Base-by-base conservation (phyloP, 2,329 filamentous ascomycete species). In the Erysiphe pulchra region DNA sequence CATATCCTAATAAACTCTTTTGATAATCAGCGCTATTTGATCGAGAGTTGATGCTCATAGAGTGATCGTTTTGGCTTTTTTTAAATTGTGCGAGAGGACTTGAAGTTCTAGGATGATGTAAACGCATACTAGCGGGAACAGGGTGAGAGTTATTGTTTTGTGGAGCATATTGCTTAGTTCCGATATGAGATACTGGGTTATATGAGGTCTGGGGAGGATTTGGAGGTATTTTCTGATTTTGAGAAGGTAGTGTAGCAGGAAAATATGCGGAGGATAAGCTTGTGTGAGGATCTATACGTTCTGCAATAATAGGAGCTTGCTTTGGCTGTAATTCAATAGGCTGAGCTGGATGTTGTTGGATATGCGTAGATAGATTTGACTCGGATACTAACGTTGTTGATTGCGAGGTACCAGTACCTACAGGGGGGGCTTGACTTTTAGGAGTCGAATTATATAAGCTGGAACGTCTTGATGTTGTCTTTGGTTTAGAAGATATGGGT, bases 11-110 rank as follows among this genome's bases (percentile, higher is more conserved):
- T 33, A 68, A 69, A 51, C 63, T 69, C 46, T 60, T 62, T 44
- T 68, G 67, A 39, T 69, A 63, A 47, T 69, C 64, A n/a, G 61
- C 52, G 34, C 62, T 55, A n/a, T 56, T 49, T 14, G 50, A 50
- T n/a, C 71, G 68, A 34, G 47, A 48, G n/a, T 51, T 46, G 17
- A 14, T n/a, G 47, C 47, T 40, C 52, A 46, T n/a, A 31, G 50
- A 46, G 16, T 54, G 47, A 18, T 39, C 46, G 28, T 58, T 54
- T 48, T 52, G 52, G 36, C 45, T 53, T 44, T 66, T 63, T 55
- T 77, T 74, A 48, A 75, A 77, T 52, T 78, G 72, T 6, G 74
- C 74, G 48, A 78, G 58, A 0, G 75, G 75, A 50, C 75, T 79
- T 1, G 74, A 78, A 1, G 75, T 78, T 50, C 75, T 64, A 9